Evolutionary conservation across 768 basidiomycete species (phyloP), one percentile per base, ranked within the genome.

Genomic region (Boletus rufocinnamomeus): DNA sequence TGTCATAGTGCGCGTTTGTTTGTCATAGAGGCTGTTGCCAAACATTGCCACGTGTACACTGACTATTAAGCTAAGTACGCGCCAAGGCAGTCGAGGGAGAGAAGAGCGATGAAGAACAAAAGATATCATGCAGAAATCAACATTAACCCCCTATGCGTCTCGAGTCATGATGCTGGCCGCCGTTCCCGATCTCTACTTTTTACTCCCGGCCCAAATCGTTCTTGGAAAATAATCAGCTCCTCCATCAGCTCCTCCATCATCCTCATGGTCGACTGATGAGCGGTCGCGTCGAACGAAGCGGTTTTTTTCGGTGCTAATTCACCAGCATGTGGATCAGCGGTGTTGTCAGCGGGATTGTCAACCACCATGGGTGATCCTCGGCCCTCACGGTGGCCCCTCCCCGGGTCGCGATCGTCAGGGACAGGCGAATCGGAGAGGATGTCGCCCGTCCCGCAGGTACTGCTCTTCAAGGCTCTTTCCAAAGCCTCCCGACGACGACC

Each of bases 171-270:
- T 50, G 70, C 75, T 54, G 73, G 74, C 59, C 82, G 76, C 54
- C 82, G 76, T 57, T 84, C 82, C 56, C 84, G 78, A 30, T 85
- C 84, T 66, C 83, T 77, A 56, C 64, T 72, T 70, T 79, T 82
- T 48, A 76, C 70, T 34, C 81, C 78, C 7, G 80, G 80, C n/a
- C 89, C 89, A 75, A 91, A 95, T 55, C 84, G 81, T 70, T 95
- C 93, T 75, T 95, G 94, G 70, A 96, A 95, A 40, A 76, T 79
- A 62, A 95, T 92, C 27, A 95, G 75, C 71, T 95, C 93, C 67
- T 91, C 84, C 87, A 94, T 94, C 11, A 96, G 77, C 65, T 90
- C 91, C 69, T 94, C 93, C 88, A 96, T 91, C 77, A 89, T 80
- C 74, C 84, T 87, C 84, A 91, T 89, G 41, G 88, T 88, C 68